Evolutionary conservation across 805 yeast genomes (phyloP).

Genomic region (Candida michaelii): DNA sequence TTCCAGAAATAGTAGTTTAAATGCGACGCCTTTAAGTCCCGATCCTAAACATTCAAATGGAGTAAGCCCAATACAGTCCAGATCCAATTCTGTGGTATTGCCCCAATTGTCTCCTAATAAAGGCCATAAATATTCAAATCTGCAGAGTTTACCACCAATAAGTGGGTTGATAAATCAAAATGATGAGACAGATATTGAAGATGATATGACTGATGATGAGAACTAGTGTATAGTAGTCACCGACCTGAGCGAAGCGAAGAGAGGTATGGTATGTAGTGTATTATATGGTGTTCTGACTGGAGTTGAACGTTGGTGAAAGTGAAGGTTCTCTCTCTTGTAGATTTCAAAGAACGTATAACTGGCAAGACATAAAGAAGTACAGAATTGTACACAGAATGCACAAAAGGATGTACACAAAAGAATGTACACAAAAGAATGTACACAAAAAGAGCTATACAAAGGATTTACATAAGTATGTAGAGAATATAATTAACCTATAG

Average conservation of each 20-base stretch:
- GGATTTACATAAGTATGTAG: too few species aligned
- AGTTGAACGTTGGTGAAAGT: too few species aligned
- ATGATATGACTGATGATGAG: constrained; percentile 28
- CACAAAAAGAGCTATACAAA: too few species aligned
- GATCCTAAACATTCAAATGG: constrained; percentile 2
- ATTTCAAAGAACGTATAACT: too few species aligned
- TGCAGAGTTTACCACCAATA: constrained; percentile 28
- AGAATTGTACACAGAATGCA: too few species aligned
- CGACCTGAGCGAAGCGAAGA: too few species aligned
- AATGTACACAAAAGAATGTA: too few species aligned
- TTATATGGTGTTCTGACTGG: not conserved
- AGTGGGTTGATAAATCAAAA: constrained; percentile 23
- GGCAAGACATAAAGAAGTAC: too few species aligned
- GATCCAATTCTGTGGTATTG: constrained; percentile 25
- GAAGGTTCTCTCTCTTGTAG: too few species aligned
- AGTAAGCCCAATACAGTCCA: constrained; percentile 18
- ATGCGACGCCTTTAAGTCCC: constrained; percentile 6
- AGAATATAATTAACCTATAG: too few species aligned
- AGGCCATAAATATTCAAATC: constrained; percentile 4
- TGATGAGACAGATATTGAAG: constrained; percentile 39
- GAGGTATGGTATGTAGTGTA: constrained; percentile 4
- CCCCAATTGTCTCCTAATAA: constrained; percentile 10
- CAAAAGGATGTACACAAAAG: too few species aligned
- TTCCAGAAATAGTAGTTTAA: constrained; percentile 29
- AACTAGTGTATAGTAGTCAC: too few species aligned